A percentile compares a stretch with the other conserved stretches of the same genome.
Evolutionary conservation across 768 basidiomycete species (phyloP).

Genomic region (Mycena epipterygia): DNA sequence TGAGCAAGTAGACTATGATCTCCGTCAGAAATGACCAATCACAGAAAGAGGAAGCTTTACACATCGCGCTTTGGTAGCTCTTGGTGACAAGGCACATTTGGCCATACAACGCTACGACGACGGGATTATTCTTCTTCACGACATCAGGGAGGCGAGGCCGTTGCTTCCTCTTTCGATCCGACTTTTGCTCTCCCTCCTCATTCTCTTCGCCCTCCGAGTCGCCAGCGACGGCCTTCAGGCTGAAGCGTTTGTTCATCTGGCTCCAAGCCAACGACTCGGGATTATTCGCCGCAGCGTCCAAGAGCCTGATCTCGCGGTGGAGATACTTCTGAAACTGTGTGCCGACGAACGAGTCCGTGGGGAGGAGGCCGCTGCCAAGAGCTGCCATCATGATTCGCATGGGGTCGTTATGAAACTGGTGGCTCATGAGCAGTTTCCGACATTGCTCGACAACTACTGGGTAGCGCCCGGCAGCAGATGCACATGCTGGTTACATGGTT

Average conservation of each 20-base stretch:
- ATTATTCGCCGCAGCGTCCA: constrained; percentile 74
- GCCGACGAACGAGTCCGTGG: constrained; percentile 83
- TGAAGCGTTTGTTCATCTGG: constrained; percentile 60
- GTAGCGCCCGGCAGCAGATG: constrained; percentile 69
- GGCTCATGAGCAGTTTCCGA: constrained; percentile 77
- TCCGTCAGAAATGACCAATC: background rate
- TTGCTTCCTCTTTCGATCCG: constrained; percentile 23
- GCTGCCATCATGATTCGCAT: constrained; percentile 81
- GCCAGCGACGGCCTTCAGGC: constrained; percentile 51
- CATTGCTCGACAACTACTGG: constrained; percentile 77
- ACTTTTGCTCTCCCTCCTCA: constrained; percentile 48
- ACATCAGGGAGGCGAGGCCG: constrained; percentile 48
- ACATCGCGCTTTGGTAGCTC: constrained; percentile 92
- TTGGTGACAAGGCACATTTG: constrained; percentile 86
- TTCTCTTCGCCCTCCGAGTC: constrained; percentile 55
- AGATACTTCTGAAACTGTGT: constrained; percentile 88
- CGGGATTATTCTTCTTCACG: constrained; percentile 80
- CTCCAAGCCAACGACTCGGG: constrained; percentile 77
- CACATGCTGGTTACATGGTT: constrained; percentile 70
- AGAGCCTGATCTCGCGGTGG: constrained; percentile 81
- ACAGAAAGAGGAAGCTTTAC: constrained; percentile 61
- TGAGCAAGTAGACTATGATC: constrained; percentile 83
- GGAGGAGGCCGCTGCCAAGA: constrained; percentile 76
- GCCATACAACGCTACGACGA: constrained; percentile 82
- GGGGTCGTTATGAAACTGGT: constrained; percentile 93